A percentile compares a stretch with the other conserved stretches of the same genome.
Evolutionary conservation across 2,329 filamentous ascomycete species (phyloP).

Genomic region (Cercospora nicotianae): DNA sequence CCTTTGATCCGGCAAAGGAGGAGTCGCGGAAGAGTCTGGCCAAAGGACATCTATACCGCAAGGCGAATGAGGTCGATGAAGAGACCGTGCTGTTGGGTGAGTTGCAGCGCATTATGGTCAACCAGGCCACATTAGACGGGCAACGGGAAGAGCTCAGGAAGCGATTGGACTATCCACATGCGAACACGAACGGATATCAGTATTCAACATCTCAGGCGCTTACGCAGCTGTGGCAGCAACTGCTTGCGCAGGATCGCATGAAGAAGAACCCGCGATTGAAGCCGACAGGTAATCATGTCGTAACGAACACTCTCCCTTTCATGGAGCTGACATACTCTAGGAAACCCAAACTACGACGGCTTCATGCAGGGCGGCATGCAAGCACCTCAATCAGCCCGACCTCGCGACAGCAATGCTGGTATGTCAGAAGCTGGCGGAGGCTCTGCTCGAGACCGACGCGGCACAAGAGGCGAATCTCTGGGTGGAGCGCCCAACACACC

Average conservation of each 20-base stretch:
- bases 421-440: conserved; percentile 30
- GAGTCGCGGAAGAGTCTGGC: conserved; percentile 80
- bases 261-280: conserved; percentile 71
- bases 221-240: conserved; percentile 74
- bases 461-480: conserved; percentile 42
- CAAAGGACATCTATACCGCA: conserved; percentile 72
- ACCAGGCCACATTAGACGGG: conserved; percentile 81
- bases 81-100: conserved; percentile 88
- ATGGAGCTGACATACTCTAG: conserved; percentile 15
- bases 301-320: not conserved
- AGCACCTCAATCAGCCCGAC: conserved; percentile 30
- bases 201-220: conserved; percentile 83
- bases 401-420: conserved; percentile 48
- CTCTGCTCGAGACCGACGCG: conserved; percentile 23
- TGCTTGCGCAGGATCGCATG: conserved; percentile 79
- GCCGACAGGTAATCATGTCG: conserved; percentile 25
- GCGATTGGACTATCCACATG: conserved; percentile 76
- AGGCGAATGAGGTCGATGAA: conserved; percentile 84
- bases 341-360: conserved; percentile 31
- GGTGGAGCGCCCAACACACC: conserved; percentile 39
- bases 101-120: conserved; percentile 84
- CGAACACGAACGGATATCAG: conserved; percentile 55
- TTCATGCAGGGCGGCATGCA: conserved; percentile 13
- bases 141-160: conserved; percentile 77
- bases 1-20: conserved; percentile 82